These are phyloP conservation scores for Microascus cirrosus DNA, from an alignment of 2,329 filamentous ascomycete genomes.

Conservation along the genomic window DNA sequence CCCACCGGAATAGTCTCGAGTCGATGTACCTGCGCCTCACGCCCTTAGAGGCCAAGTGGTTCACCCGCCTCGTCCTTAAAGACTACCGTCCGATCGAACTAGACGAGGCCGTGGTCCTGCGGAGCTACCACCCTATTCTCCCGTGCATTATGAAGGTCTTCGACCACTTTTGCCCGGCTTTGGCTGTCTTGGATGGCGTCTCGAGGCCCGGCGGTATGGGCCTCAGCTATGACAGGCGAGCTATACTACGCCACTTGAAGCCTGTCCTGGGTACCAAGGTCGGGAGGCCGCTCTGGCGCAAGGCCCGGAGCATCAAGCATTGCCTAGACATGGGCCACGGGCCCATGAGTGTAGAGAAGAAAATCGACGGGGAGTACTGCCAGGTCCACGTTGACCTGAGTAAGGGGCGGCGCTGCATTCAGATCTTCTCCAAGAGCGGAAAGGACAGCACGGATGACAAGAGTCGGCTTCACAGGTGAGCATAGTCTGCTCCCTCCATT, in stretches of 20 bases:
- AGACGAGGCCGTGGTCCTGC: constrained; percentile 42
- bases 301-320: constrained; percentile 62
- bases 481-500: not conserved
- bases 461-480: constrained; percentile 42
- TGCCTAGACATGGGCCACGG: constrained; percentile 54
- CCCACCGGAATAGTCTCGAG: constrained; percentile 34
- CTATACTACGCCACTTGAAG: constrained; percentile 24
- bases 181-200: constrained; percentile 32
- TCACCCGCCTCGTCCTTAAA: constrained; percentile 71
- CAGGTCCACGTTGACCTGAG: constrained; percentile 71
- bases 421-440: constrained; percentile 86
- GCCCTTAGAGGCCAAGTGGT: constrained; percentile 73
- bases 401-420: constrained; percentile 43
- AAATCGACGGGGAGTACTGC: constrained; percentile 84
- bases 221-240: not conserved
- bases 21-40: constrained; percentile 47
- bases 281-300: constrained; percentile 51
- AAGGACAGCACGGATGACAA: constrained; percentile 77
- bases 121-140: constrained; percentile 56
- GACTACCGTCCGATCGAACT: constrained; percentile 58
- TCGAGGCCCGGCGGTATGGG: not conserved
- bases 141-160: constrained; percentile 61
- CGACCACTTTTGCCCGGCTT: constrained; percentile 52
- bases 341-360: constrained; percentile 64
- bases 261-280: constrained; percentile 52